Base-by-base conservation (phyloP, 73 alveolate species). In the Durusdinium trenchii region DNA sequence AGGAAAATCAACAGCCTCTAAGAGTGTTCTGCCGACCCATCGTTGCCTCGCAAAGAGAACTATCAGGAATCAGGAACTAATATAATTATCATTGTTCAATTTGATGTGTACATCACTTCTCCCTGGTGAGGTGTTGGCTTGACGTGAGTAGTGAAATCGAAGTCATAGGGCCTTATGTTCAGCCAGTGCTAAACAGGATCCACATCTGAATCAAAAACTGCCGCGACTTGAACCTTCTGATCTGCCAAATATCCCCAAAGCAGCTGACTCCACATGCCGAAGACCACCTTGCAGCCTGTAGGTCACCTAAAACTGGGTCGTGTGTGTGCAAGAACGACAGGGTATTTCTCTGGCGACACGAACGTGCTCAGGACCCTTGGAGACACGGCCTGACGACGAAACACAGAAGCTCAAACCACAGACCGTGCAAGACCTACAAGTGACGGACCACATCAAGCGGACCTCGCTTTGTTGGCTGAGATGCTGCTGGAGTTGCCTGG, bases 131-230 rank as follows among this genome's bases (percentile, higher is more conserved):
- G 40, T 4, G 48, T 50, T 35, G 89, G 89, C 98, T 91, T 91
- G 76, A 91, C 98, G 32, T 91, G 98, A 3, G 98, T 91, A 6
- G 98, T 91, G 98, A 91, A 91, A 60, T 91, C 98, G 38, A 91
- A 91, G 61, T 91, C 98, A 36, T 91, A 91, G 6, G 98, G 96
- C 96, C 96, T 89, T 5, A 51, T 60, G 73, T 60, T 60, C 18
- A 60, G 30, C 18, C 73, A 23, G 73, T 60, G 18, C n/a, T 1
- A 16, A 23, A 16, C 50, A 26, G 84, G 50, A 32, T 64, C 79
- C 28, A 64, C 45, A 64, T 64, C 45, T 38, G 54, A 57, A 57
- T 57, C 81, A 20, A 32, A 9, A 20, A 9, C 46, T 54, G 28
- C 61, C 89, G 1, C 38, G 45, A 12, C 43, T 18, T n/a, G 51